Conservation (phyloP, 148 eudicot genomes). For the Camellia sinensis region DNA sequence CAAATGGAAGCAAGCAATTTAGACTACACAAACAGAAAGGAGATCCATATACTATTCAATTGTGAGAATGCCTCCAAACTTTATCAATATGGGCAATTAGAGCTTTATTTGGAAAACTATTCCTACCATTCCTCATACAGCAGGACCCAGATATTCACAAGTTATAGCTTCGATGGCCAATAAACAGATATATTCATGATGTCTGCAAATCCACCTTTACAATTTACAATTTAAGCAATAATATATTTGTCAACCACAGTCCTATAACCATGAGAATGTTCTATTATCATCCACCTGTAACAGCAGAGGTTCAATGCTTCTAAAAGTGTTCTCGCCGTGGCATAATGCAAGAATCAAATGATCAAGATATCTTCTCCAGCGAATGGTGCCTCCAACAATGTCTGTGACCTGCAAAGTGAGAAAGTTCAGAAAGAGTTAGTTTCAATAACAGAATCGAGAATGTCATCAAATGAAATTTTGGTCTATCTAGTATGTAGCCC, state of each 20-base stretch:
- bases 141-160: neutral
- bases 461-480: neutral
- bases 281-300: slow-evolving; percentile 56
- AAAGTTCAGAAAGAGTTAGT: neutral
- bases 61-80: neutral
- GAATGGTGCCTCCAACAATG: slow-evolving; percentile 87
- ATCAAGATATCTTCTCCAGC: slow-evolving; percentile 97
- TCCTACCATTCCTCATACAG: neutral
- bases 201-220: neutral
- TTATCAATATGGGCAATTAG: neutral
- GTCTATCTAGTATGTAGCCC: neutral
- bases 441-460: neutral
- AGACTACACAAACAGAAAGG: neutral
- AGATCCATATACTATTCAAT: neutral
- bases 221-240: neutral
- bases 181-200: neutral
- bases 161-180: neutral
- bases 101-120: neutral
- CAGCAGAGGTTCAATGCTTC: slow-evolving; percentile 86
- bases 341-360: slow-evolving; percentile 72
- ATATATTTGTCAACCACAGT: neutral
- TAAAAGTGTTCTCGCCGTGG: slow-evolving; percentile 60
- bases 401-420: slow-evolving; percentile 67
- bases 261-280: neutral
- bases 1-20: neutral